A percentile compares a stretch with the other conserved stretches of the same genome.
Evolutionary conservation across 169 alveolate genomes (phyloP).

Genomic region (Cryptosporidium tyzzeri): DNA sequence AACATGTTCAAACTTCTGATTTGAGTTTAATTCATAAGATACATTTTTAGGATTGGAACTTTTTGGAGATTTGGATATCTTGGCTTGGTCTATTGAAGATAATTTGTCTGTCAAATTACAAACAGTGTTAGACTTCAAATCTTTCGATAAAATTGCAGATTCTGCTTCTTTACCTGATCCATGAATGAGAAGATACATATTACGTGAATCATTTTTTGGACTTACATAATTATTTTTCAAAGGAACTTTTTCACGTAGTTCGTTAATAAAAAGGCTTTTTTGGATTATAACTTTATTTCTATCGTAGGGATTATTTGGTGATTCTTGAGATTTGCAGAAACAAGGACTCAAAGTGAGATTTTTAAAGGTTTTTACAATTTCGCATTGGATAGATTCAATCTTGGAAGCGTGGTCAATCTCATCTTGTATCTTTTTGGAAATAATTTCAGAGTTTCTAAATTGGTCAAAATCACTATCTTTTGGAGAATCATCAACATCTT

Average conservation of each 20-base stretch:
- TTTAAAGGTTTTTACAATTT: conserved; percentile 27
- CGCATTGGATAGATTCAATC: conserved; percentile 6
- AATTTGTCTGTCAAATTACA: background rate
- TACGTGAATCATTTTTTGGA: conserved; percentile 17
- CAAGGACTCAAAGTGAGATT: conserved; percentile 10
- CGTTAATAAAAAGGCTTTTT: background rate
- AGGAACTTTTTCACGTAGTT: conserved; percentile 1
- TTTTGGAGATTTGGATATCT: background rate
- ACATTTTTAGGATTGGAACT: too few species aligned
- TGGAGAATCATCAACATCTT: background rate
- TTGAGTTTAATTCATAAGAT: background rate
- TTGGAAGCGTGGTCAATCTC: conserved; percentile 22
- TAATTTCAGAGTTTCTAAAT: background rate
- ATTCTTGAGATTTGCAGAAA: background rate
- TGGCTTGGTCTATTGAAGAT: background rate
- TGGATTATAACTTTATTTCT: background rate
- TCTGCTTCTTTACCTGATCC: conserved; percentile 11
- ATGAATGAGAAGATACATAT: conserved; percentile 20
- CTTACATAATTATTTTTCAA: background rate
- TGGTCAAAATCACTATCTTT: background rate
- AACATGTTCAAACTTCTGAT: background rate
- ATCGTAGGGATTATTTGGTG: background rate
- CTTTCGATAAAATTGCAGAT: background rate
- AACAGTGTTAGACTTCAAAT: background rate
- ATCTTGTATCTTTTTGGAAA: background rate